Base-by-base conservation (phyloP, 2,329 filamentous ascomycete genomes). In the Pyrenochaeta sp. region DNA sequence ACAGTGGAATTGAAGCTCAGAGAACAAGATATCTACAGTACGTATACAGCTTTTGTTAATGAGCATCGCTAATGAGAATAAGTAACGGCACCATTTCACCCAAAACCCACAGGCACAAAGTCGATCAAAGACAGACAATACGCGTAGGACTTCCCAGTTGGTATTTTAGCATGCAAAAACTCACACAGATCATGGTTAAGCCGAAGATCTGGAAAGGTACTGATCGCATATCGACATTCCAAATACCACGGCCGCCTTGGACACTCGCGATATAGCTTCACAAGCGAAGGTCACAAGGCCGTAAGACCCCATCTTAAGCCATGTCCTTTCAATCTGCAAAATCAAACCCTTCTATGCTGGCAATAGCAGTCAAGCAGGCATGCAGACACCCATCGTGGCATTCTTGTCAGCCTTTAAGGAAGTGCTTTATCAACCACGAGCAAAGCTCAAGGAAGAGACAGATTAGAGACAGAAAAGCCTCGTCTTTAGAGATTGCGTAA, bases 371-470 rank as follows among this genome's bases (percentile, higher is more conserved):
- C 64, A 68, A 14, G 50, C 51, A n/a, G 56, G 58, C 1, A 48
- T 58, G 5, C 64, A 63, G 40, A 50, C 55, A 36, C 57, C 47
- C n/a, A 49, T 60, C 4, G 27, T 55, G 7, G 59, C 62, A 30
- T 62, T 12, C 57, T 64, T n/a, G 1, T 62, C 53, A 1, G 44
- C 51, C 1, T 18, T 61, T 6, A 50, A 61, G 11, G 32, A 49
- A 7, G 39, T 58, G 11, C 17, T 60, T 4, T 63, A 65, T 29
- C 29, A 33, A 1, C 35, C 40, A 0, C 6, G 35, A 7, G 17
- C 31, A 3, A 62, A 60, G 23, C 41, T 32, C 1, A 51, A 33
- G 7, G 49, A 53, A 1, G 63, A 58, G 45, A 45, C 58, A 3
- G 60, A 56, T 9, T 45, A 44, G 20, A 45, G 44, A 5, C 56